phyloP scores from a whole-genome alignment of 176 grass and related monocot species.

The Rhipidocladum racemiflorum region DNA sequence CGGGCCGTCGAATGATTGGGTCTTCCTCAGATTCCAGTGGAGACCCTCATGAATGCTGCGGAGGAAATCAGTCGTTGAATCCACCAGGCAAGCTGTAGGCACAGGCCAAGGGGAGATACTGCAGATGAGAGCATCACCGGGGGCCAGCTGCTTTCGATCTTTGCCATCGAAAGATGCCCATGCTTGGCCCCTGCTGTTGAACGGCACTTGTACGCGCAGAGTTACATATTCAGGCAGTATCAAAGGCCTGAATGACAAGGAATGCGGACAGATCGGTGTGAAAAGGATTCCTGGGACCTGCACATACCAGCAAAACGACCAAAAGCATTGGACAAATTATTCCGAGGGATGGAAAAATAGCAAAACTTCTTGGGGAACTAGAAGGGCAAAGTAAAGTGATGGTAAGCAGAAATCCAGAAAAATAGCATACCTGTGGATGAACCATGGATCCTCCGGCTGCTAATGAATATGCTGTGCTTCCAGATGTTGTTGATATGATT shows the following conservation, averaged over 20 bases:
- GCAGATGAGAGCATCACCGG: conserved; percentile 88
- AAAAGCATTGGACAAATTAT: neutral
- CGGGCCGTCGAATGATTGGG: conserved; percentile 69
- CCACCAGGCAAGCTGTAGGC: conserved; percentile 75
- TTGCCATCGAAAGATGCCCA: conserved; percentile 98
- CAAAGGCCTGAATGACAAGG: conserved; percentile 83
- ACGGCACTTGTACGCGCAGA: conserved; percentile 73
- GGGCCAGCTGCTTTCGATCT: conserved; percentile 67
- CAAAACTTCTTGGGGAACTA: neutral
- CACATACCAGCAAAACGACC: conserved; percentile 3
- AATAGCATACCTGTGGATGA: conserved; percentile 76
- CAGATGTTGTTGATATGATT: conserved; percentile 92
- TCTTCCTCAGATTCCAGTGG: conserved; percentile 93
- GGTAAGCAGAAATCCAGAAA: neutral
- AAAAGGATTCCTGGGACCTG: conserved; percentile 95
- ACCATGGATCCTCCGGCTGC: conserved; percentile 99
- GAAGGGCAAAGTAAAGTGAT: neutral
- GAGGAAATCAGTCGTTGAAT: conserved; percentile 82
- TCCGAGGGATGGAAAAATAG: neutral
- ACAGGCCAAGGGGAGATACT: conserved; percentile 91
- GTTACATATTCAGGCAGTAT: conserved; percentile 89
- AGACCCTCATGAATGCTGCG: conserved; percentile 96
- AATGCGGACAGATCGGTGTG: conserved; percentile 96
- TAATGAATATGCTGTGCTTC: conserved; percentile 90
- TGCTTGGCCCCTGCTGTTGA: conserved; percentile 77